phyloP scores from a whole-genome alignment of 1,284 basidiomycete species.

The Testicularia cyperi region DNA sequence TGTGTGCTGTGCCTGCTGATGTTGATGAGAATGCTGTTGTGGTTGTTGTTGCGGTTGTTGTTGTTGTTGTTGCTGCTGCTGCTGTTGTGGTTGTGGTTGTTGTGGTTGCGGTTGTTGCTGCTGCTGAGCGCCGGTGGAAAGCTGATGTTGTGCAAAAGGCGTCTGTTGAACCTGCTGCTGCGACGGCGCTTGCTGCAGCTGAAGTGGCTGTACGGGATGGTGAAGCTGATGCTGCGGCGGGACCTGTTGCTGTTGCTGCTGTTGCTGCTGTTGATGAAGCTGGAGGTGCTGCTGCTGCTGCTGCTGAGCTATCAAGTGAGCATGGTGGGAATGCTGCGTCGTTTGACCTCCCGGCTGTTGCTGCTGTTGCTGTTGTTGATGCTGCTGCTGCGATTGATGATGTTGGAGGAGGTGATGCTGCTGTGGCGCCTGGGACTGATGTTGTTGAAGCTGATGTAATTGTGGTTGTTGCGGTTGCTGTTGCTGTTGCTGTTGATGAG shows the following conservation, averaged over 20 bases:
- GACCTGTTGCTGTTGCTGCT: conserved; percentile 8
- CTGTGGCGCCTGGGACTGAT: conserved; percentile 8
- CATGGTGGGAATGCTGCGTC: no score
- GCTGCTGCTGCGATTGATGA: conserved; percentile 3
- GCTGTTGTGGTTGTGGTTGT: conserved; percentile 10
- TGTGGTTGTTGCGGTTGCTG: conserved; percentile 9
- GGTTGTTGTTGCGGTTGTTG: conserved; percentile 7
- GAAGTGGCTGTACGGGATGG: no score
- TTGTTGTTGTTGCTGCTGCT: conserved; percentile 9
- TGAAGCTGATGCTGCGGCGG: not conserved
- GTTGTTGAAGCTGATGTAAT: conserved; percentile 10
- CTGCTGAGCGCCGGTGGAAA: not conserved
- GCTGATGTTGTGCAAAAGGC: no score
- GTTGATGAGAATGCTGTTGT: conserved; percentile 7
- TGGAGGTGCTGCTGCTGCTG: not conserved
- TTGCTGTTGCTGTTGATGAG: conserved; percentile 12
- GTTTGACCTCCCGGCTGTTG: no score
- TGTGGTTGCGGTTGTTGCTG: conserved; percentile 3
- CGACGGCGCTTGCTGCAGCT: no score
- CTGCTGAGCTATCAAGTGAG: not conserved
- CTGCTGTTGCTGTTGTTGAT: conserved; percentile 1
- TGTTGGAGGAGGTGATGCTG: not conserved
- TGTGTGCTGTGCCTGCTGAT: conserved; percentile 14
- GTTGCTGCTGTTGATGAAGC: conserved; percentile 17
- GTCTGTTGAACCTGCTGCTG: no score